Conservation (phyloP, 2,329 filamentous ascomycete species). For the Colletotrichum neosansevieriae region DNA sequence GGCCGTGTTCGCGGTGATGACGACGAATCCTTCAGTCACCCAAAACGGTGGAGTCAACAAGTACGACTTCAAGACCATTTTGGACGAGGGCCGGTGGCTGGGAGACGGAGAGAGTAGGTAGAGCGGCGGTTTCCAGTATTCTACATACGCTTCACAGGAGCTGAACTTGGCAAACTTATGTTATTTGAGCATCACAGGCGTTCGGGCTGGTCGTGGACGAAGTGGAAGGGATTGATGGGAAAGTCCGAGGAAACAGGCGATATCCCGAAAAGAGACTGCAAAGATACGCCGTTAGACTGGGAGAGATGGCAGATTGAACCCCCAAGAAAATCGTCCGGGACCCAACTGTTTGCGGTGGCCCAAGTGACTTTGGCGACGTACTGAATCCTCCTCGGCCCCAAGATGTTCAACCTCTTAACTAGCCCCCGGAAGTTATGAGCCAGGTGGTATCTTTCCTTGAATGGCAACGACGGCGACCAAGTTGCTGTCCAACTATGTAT, state of each 20-base stretch:
- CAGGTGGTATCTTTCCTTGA: no score
- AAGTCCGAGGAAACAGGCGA: constrained; percentile 8
- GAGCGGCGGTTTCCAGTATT: neutral
- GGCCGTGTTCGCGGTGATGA: neutral
- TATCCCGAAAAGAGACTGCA: neutral
- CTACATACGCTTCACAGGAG: neutral
- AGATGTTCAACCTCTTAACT: no score
- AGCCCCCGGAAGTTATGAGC: no score
- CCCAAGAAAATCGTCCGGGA: neutral
- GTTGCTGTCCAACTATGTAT: no score
- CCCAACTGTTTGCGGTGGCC: no score
- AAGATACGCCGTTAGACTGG: neutral
- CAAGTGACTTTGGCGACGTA: no score
- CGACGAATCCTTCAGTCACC: no score
- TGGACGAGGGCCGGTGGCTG: neutral
- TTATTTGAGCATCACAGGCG: constrained; percentile 33
- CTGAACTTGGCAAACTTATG: constrained; percentile 15
- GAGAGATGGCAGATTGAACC: neutral
- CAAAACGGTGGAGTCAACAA: neutral
- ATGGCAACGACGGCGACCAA: no score
- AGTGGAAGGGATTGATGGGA: constrained; percentile 1
- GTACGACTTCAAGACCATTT: neutral
- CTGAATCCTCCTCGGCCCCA: no score
- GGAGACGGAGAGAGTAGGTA: neutral
- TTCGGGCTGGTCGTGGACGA: constrained; percentile 19